phyloP scores from a whole-genome alignment of 1,284 basidiomycete genomes.

The Cutaneotrichosporon sp. region DNA sequence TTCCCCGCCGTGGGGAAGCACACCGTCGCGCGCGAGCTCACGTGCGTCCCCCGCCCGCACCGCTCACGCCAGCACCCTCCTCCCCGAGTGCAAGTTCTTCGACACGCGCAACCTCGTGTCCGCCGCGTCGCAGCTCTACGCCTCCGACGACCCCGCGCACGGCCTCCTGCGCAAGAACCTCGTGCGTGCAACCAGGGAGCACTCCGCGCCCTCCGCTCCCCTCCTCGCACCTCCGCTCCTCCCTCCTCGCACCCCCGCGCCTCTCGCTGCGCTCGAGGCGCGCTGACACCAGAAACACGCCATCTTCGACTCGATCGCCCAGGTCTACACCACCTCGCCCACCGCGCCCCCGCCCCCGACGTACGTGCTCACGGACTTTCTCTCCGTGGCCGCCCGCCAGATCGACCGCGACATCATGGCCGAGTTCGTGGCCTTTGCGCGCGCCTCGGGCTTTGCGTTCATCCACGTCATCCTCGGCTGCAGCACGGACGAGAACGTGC shows the following conservation, averaged over 20 bases:
- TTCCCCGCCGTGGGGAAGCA: slow-evolving; percentile 44
- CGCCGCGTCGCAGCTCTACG: slow-evolving; percentile 23
- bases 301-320: slow-evolving; percentile 19
- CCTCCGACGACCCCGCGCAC: slow-evolving; percentile 13
- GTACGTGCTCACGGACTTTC: slow-evolving; percentile 24
- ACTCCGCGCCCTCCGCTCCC: too few species aligned
- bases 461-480: slow-evolving; percentile 36
- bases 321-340: slow-evolving; percentile 11
- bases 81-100: slow-evolving; percentile 37
- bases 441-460: slow-evolving; percentile 18
- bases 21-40: slow-evolving; percentile 33
- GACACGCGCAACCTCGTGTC: slow-evolving; percentile 30
- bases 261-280: too few species aligned
- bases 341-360: slow-evolving; percentile 11
- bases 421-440: slow-evolving; percentile 22
- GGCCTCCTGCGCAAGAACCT: slow-evolving; percentile 22
- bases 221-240: too few species aligned
- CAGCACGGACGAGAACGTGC: slow-evolving; percentile 26
- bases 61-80: slow-evolving; percentile 26
- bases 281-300: slow-evolving; percentile 21
- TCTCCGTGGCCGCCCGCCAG: slow-evolving; percentile 22
- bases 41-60: slow-evolving; percentile 27
- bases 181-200: too few species aligned
- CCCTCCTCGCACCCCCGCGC: background rate
- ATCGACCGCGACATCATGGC: slow-evolving; percentile 21